phyloP scores from a whole-genome alignment of 2,329 filamentous ascomycete species.

The Ophiosphaerella korrae region DNA sequence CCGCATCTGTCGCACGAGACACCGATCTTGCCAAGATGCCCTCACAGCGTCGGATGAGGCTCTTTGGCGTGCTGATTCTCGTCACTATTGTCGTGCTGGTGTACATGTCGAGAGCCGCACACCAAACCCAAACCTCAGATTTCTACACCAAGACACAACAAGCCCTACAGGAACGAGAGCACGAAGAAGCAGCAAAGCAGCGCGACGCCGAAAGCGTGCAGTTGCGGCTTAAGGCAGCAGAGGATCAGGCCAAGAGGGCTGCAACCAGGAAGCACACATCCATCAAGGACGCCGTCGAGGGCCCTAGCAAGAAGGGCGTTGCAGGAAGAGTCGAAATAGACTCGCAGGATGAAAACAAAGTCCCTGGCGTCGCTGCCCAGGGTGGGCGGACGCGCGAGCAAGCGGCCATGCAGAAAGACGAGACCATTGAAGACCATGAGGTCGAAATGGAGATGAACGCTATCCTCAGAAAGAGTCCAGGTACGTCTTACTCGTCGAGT shows the following conservation, averaged over 20 bases:
- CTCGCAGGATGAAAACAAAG: conserved; percentile 30
- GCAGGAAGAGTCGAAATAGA: conserved; percentile 60
- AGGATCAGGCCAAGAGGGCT: conserved; percentile 69
- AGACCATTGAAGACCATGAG: conserved; percentile 65
- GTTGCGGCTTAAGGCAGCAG: conserved; percentile 70
- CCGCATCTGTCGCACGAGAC: conserved; percentile 10
- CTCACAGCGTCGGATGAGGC: conserved; percentile 66
- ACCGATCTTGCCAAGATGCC: conserved; percentile 33
- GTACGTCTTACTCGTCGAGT: conserved; percentile 54
- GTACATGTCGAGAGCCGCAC: conserved; percentile 71
- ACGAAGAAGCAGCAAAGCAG: conserved; percentile 49
- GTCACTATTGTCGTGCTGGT: conserved; percentile 69
- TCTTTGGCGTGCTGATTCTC: conserved; percentile 68
- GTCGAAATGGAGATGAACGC: conserved; percentile 73
- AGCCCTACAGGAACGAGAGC: conserved; percentile 49
- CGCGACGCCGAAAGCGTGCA: conserved; percentile 60
- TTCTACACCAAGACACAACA: conserved; percentile 66
- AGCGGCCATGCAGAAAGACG: conserved; percentile 48
- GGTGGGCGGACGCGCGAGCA: conserved; percentile 51
- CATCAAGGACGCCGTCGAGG: conserved; percentile 39
- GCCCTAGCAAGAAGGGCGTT: conserved; percentile 54
- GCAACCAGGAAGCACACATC: conserved; percentile 70
- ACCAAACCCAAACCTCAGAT: conserved; percentile 57
- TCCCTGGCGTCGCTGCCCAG: conserved; percentile 51
- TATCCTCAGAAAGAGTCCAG: conserved; percentile 83